Evolutionary conservation across 2,329 filamentous ascomycete species (phyloP), one percentile per base, ranked within the genome.

Genomic region (Monilinia fructigena): DNA sequence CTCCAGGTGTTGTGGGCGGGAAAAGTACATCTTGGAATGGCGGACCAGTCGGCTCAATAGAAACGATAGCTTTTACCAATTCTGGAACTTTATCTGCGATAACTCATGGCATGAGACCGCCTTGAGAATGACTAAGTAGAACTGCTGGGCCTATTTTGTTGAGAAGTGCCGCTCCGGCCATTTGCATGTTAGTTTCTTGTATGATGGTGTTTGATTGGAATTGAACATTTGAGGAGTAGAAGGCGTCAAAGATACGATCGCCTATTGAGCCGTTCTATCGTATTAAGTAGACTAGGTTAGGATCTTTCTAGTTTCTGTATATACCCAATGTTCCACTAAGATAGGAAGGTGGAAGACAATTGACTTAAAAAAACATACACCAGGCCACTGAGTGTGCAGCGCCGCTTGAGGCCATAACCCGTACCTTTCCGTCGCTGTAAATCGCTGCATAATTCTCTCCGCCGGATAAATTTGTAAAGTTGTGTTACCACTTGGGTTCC

Each of bases 11-110:
- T 4, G 26, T 63, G 0, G 50, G 23, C 10, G 61, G 26, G 20
- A 63, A 56, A 23, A 47, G 4, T 40, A 78, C 73, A 18, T 83
- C 79, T 35, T 70, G 75, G 70, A 84, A 84, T 0, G 81, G 82
- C 14, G 82, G 81, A 0, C 82, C 82, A 0, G 75, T 76, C 2
- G 82, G 81, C 71, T 84, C 82, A 2, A 84, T 70, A 0, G 78
- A 73, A 1, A 84, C 71, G 3, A 83, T 74, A 0, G 75, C 78
- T 55, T 77, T 77, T 5, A 80, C 77, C 3, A 82, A 76, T 4
- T 74, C 59, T 1, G 81, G 81, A 0, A 79, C 75, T 28, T 74
- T 72, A 71, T 84, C 77, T 47, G 80, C 76, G 56, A 80, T 73
- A 61, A 83, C 53, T 73, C 80, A 78, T 10, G 78, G 78, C 66